Percentiles rank a stretch among this genome's conserved stretches.
Conservation (phyloP, 1,139 yeast species). For the Scheffersomyces parashehatae region DNA sequence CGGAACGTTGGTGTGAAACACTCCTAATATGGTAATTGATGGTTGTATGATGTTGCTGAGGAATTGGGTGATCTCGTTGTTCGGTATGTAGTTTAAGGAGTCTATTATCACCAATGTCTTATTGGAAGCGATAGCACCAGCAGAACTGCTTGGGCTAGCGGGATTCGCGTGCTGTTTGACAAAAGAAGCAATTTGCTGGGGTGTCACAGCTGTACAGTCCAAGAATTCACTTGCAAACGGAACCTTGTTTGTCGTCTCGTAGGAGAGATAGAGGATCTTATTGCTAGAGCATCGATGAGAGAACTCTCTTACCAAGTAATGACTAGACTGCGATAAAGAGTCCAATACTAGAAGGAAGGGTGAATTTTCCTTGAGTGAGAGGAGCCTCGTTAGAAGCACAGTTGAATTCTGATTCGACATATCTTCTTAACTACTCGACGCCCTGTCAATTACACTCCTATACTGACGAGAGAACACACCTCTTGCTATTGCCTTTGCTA, state of each 20-base stretch:
- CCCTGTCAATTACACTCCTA: no score
- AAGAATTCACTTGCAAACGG: slow-evolving; percentile 49
- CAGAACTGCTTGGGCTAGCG: not conserved
- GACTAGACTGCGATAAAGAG: slow-evolving; percentile 67
- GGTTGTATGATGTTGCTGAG: slow-evolving; percentile 59
- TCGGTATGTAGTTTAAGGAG: slow-evolving; percentile 61
- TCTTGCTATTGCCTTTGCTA: no score
- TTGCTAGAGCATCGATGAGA: slow-evolving; percentile 34
- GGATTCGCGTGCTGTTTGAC: slow-evolving; percentile 21
- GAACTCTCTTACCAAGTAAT: slow-evolving; percentile 57
- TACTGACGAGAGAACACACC: no score
- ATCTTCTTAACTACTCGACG: no score
- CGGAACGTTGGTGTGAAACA: slow-evolving; percentile 57
- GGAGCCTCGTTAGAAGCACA: slow-evolving; percentile 59
- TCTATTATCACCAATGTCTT: slow-evolving; percentile 58
- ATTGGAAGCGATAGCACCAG: slow-evolving; percentile 4
- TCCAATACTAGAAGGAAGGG: slow-evolving; percentile 74
- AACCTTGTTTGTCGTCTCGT: slow-evolving; percentile 60
- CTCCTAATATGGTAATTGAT: slow-evolving; percentile 54
- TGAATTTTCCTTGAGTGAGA: slow-evolving; percentile 68
- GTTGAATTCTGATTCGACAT: slow-evolving; percentile 55
- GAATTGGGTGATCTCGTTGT: slow-evolving; percentile 50
- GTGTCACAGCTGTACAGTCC: slow-evolving; percentile 38
- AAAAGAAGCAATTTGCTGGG: slow-evolving; percentile 22
- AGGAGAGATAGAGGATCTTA: slow-evolving; percentile 55